phyloP scores from a whole-genome alignment of 2,329 filamentous ascomycete species.

The Plenodomus tracheiphilus region DNA sequence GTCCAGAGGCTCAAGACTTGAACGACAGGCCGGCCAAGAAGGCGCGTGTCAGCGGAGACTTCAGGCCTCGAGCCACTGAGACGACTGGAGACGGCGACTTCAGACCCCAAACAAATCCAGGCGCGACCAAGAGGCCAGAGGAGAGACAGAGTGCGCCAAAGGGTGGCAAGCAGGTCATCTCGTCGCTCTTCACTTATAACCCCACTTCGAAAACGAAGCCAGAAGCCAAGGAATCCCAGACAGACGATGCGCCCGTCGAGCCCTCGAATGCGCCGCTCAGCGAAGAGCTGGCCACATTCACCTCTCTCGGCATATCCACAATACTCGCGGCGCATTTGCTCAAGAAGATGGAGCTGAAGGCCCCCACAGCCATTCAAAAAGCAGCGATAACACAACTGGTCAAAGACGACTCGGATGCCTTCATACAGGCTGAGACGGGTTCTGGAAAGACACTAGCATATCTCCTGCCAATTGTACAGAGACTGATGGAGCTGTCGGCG shows the following conservation, averaged over 20 bases:
- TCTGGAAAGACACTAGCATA: slow-evolving; percentile 99
- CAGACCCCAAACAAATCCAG: slow-evolving; percentile 34
- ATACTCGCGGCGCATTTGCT: slow-evolving; percentile 80
- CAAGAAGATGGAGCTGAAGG: slow-evolving; percentile 83
- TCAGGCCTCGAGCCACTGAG: slow-evolving; percentile 32
- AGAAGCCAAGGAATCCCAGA: slow-evolving; percentile 50
- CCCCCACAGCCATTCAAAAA: slow-evolving; percentile 93
- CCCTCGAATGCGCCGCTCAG: slow-evolving; percentile 90
- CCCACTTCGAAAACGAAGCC: slow-evolving; percentile 70
- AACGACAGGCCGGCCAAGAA: slow-evolving; percentile 38
- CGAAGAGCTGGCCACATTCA: slow-evolving; percentile 83
- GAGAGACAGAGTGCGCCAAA: slow-evolving; percentile 40
- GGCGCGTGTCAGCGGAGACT: slow-evolving; percentile 44
- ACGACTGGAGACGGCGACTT: slow-evolving; percentile 25
- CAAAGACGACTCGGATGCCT: slow-evolving; percentile 82
- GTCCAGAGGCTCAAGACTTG: slow-evolving; percentile 16
- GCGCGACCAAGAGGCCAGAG: slow-evolving; percentile 30
- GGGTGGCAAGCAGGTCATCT: slow-evolving; percentile 70
- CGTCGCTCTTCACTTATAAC: slow-evolving; percentile 90
- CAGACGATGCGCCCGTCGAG: slow-evolving; percentile 57
- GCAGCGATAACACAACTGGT: slow-evolving; percentile 81
- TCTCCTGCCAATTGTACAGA: slow-evolving; percentile 85
- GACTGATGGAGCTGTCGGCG: slow-evolving; percentile 74
- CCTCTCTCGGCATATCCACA: slow-evolving; percentile 78
- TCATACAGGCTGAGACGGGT: slow-evolving; percentile 94